Conservation (phyloP, 179 eudicot species). For the Corrigiola litoralis region DNA sequence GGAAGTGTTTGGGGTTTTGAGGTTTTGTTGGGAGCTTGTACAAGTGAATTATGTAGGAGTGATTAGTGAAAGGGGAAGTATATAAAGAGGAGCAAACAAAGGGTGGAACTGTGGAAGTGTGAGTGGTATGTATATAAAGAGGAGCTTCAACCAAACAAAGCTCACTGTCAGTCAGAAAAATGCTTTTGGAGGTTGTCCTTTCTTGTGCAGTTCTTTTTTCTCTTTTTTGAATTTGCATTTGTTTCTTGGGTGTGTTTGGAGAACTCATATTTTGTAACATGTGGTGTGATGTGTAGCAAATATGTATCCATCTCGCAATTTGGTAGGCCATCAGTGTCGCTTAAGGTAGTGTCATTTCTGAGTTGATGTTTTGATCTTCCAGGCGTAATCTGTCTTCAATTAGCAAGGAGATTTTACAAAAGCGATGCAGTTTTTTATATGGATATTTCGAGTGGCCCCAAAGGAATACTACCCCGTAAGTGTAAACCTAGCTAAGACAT, state of each 20-base stretch:
- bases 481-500: too few relatives aligned
- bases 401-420: too few relatives aligned
- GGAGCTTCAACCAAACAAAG: conserved; percentile 6
- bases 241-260: neutral
- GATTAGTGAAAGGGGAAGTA: neutral
- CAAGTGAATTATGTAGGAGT: too few relatives aligned
- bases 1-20: neutral
- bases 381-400: too few relatives aligned
- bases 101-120: too few relatives aligned
- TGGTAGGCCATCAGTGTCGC: conserved; percentile 1
- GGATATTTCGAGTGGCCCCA: too few relatives aligned
- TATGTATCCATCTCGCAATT: neutral
- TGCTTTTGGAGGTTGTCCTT: conserved; percentile 13
- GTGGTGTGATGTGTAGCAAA: neutral
- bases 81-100: neutral
- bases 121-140: conserved; percentile 9
- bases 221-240: conserved; percentile 3
- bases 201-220: neutral
- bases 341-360: too few relatives aligned
- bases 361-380: too few relatives aligned
- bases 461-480: too few relatives aligned
- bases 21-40: neutral
- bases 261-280: neutral
- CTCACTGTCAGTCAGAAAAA: conserved; percentile 14
- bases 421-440: too few relatives aligned